Evolutionary conservation across 140 eudicot genomes (phyloP).

Genomic region (Ambrosia hybrid): DNA sequence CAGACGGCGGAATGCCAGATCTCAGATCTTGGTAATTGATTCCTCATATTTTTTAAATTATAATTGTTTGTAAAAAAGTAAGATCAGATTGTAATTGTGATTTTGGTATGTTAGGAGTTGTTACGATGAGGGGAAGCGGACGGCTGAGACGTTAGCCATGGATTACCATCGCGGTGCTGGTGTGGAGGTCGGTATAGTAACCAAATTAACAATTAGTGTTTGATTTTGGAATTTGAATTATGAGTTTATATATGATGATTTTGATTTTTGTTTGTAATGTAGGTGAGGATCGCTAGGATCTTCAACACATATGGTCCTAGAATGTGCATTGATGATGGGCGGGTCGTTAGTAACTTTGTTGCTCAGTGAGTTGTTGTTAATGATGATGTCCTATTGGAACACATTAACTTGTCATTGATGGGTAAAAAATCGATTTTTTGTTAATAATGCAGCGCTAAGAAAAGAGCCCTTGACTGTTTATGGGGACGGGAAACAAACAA

Average conservation of each 20-base stretch:
- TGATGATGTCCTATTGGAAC: slow-evolving; percentile 4
- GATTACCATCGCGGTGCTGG: slow-evolving; percentile 98
- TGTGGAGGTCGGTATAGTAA: slow-evolving; percentile 62
- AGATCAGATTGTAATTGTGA: slow-evolving; percentile 14
- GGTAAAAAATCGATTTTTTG: background rate
- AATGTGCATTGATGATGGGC: slow-evolving; percentile 98
- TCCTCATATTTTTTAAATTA: background rate
- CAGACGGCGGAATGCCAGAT: background rate
- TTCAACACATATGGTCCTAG: slow-evolving; percentile 97
- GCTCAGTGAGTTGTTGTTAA: slow-evolving; percentile 56
- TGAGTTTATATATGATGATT: background rate
- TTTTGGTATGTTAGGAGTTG: slow-evolving; percentile 84
- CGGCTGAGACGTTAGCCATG: slow-evolving; percentile 97
- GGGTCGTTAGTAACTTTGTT: slow-evolving; percentile 96
- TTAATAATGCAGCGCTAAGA: slow-evolving; percentile 60
- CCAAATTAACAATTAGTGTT: background rate
- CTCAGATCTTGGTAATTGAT: slow-evolving; percentile 16
- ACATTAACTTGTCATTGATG: background rate
- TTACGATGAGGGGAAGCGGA: slow-evolving; percentile 96
- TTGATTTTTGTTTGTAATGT: slow-evolving; percentile 11
- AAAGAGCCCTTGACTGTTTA: slow-evolving; percentile 95
- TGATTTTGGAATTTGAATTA: slow-evolving; percentile 1
- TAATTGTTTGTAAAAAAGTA: background rate
- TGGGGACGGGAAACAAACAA: slow-evolving; percentile 97
- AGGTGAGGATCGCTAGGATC: slow-evolving; percentile 95